phyloP scores from a whole-genome alignment of 2,329 filamentous ascomycete species.

The Ophiostoma tasmaniense region DNA sequence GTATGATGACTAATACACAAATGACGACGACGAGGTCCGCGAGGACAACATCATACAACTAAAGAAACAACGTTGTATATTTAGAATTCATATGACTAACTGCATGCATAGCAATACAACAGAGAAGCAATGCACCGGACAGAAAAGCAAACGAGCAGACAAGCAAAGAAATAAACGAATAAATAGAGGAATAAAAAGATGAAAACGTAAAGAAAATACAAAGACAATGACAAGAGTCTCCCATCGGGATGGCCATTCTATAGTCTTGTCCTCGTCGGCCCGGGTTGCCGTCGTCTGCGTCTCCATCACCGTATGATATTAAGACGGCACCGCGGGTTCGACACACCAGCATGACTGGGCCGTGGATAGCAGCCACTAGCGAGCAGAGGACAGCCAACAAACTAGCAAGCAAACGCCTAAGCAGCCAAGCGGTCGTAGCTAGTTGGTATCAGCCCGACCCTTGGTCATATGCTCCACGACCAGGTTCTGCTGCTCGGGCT shows the following conservation, averaged over 20 bases:
- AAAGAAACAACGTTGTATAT: background rate
- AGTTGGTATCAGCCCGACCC: no score
- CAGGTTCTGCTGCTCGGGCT: background rate
- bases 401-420: no score
- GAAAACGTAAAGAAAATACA: background rate
- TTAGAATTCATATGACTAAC: background rate
- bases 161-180: background rate
- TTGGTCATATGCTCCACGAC: background rate
- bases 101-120: background rate
- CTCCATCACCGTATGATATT: background rate
- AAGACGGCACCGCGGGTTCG: background rate
- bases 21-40: background rate
- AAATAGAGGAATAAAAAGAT: background rate
- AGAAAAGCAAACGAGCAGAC: background rate
- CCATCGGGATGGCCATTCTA: constrained; percentile 17
- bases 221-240: constrained; percentile 8
- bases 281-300: background rate
- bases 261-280: constrained; percentile 9
- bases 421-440: background rate
- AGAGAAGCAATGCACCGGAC: background rate
- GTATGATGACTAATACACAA: background rate
- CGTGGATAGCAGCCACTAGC: no score
- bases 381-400: no score
- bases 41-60: background rate
- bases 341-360: background rate